Evolutionary conservation across 2,329 filamentous ascomycete genomes (phyloP).

Genomic region (Alternaria infectoria): DNA sequence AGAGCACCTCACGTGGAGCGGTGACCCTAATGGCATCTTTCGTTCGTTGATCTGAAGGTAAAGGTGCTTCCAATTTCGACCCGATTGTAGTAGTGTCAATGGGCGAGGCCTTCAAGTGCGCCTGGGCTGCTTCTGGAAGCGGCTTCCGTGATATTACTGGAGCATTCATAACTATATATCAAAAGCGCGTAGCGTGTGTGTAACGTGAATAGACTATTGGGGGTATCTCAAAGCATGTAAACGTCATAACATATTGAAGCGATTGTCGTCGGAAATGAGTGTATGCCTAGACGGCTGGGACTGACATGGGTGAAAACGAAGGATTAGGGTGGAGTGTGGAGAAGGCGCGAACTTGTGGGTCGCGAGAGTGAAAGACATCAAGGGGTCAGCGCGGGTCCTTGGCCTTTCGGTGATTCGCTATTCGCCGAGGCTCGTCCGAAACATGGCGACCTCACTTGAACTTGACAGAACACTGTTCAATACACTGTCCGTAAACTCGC

Average conservation of each 20-base stretch:
- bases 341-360: conserved; percentile 23
- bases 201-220: not conserved
- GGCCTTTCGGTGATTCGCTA: conserved; percentile 19
- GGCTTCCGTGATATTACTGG: conserved; percentile 28
- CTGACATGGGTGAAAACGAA: conserved; percentile 23
- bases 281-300: conserved; percentile 6
- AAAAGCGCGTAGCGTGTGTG: conserved; percentile 16
- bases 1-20: not conserved
- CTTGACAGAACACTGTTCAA: not conserved
- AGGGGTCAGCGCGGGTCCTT: conserved; percentile 25
- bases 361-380: conserved; percentile 16
- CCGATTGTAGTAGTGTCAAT: conserved; percentile 1
- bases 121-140: conserved; percentile 26
- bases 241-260: not conserved
- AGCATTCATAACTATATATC: conserved; percentile 23
- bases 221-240: conserved; percentile 16
- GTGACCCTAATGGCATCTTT: conserved; percentile 3
- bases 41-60: not conserved
- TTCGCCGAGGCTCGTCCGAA: conserved; percentile 15
- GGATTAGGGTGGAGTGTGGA: conserved; percentile 14
- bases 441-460: conserved; percentile 4
- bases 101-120: conserved; percentile 22
- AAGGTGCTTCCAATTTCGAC: not conserved
- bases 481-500: not conserved
- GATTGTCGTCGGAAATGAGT: conserved; percentile 9